Conservation (phyloP, 2,329 filamentous ascomycete genomes). For the Monilinia polystroma region DNA sequence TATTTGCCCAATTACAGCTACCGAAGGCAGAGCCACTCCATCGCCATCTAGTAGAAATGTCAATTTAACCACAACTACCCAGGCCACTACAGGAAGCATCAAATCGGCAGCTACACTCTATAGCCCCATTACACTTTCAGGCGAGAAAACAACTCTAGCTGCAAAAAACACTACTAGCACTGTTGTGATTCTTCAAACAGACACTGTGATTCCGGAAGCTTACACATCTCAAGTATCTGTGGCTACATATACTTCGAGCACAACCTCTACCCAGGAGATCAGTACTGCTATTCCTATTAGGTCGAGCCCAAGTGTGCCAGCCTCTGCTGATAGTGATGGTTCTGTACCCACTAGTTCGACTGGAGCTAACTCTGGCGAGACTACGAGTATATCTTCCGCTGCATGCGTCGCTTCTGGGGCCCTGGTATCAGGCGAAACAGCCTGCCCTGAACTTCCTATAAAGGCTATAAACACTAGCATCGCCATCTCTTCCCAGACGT, state of each 20-base stretch:
- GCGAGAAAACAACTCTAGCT: not conserved
- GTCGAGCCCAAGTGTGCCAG: conserved; percentile 10
- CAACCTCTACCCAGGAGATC: conserved; percentile 2
- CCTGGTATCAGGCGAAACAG: not conserved
- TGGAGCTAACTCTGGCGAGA: conserved; percentile 8
- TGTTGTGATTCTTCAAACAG: not conserved
- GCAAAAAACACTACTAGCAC: conserved; percentile 1
- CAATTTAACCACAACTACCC: conserved; percentile 8
- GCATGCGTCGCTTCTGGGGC: conserved; percentile 5
- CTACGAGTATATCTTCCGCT: not conserved
- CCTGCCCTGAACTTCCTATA: not conserved
- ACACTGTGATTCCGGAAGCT: not conserved
- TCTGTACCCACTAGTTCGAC: not conserved
- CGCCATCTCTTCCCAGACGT: not conserved
- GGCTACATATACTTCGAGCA: conserved; percentile 12
- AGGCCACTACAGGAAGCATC: not conserved
- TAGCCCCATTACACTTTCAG: conserved; percentile 14
- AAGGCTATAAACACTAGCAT: not conserved
- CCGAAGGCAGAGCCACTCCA: not conserved
- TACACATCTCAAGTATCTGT: no score
- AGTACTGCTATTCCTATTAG: not conserved
- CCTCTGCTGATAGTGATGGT: not conserved
- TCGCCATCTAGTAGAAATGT: not conserved
- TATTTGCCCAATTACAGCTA: conserved; percentile 14
- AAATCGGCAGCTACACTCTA: conserved; percentile 8